Percentiles rank a stretch among this genome's conserved stretches.
phyloP scores from a whole-genome alignment of 1,284 basidiomycete species.

The Trichosporon inkin region DNA sequence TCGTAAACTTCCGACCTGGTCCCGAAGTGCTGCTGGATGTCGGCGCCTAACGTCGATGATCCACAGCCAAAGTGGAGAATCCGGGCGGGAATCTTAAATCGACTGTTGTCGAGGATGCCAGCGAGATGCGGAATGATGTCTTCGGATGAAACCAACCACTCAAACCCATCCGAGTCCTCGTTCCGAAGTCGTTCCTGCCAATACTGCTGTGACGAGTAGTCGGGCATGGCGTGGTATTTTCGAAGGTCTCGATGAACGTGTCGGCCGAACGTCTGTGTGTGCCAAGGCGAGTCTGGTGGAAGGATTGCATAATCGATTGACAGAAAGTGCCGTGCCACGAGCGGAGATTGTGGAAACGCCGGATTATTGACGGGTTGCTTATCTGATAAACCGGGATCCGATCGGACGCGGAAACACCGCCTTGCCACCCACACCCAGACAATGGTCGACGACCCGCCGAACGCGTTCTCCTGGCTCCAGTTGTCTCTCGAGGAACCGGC shows the following conservation, averaged over 20 bases:
- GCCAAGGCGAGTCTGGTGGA: neutral
- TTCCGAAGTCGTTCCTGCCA: constrained; percentile 36
- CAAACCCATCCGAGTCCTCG: constrained; percentile 29
- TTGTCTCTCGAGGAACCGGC: neutral
- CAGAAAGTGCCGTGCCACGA: too few relatives aligned
- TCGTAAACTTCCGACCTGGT: constrained; percentile 28
- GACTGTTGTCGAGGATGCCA: neutral
- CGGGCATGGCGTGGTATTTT: constrained; percentile 9
- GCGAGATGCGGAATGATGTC: constrained; percentile 29
- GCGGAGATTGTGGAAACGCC: too few relatives aligned
- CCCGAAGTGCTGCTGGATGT: constrained; percentile 18
- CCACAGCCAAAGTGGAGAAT: constrained; percentile 45
- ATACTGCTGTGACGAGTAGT: constrained; percentile 41
- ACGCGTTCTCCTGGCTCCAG: too few relatives aligned
- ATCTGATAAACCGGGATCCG: too few relatives aligned
- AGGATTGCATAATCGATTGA: neutral
- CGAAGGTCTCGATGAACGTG: neutral
- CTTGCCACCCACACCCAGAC: too few relatives aligned
- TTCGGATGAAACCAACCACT: constrained; percentile 37
- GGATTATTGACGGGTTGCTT: too few relatives aligned
- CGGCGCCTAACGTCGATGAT: constrained; percentile 31
- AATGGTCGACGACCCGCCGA: too few relatives aligned
- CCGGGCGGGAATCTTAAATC: neutral
- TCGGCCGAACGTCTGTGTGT: neutral
- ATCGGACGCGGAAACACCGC: too few relatives aligned